Base-by-base conservation (phyloP, 208 protist species). In the Naegleria fowleri region DNA sequence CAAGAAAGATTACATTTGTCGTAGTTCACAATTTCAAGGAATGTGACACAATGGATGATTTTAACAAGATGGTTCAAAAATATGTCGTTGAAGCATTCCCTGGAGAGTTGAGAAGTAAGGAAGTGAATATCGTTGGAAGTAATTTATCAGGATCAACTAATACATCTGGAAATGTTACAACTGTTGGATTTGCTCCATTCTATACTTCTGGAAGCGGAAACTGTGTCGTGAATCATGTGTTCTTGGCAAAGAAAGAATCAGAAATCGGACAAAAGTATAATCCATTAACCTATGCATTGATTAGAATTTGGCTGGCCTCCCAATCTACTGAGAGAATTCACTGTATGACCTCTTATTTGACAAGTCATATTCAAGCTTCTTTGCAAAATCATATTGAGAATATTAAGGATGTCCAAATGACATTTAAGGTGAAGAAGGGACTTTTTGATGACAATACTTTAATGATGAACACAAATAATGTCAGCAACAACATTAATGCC, bases 241-340 rank as follows among this genome's bases (percentile, higher is more conserved):
- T 79, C 9, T 79, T 79, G 29, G 67, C 67, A 36, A 79, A 79
- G 29, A 79, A 79, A 25, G 67, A 79, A 11, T 79, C 67, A 36
- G 67, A 79, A 79, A n/a, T 79, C 36, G 67, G 67, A 79, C 16
- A 79, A 36, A 79, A 79, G 29, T 79, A 36, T 33, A 79, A 79
- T 79, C 29, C 19, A 79, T 79, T 79, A 9, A 79, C 67, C 9
- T 79, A 36, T 79, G 16, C 67, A 36, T 79, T 79, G 29, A 79
- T 79, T 79, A 25, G 67, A 36, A 79, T 79, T 33, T 79, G 67
- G 67, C 36, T 79, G 9, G 67, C 67, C 9, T 36, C 29, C 36
- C 67, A 79, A 79, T 79, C 67, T 36, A 79, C 67, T 79, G 67
- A 79, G 29, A 79, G 67, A 79, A 79, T 79, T 79, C 67, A 79